These are phyloP conservation scores for Pulveroboletus ravenelii DNA, from an alignment of 768 basidiomycete genomes.

Conservation along the genomic window DNA sequence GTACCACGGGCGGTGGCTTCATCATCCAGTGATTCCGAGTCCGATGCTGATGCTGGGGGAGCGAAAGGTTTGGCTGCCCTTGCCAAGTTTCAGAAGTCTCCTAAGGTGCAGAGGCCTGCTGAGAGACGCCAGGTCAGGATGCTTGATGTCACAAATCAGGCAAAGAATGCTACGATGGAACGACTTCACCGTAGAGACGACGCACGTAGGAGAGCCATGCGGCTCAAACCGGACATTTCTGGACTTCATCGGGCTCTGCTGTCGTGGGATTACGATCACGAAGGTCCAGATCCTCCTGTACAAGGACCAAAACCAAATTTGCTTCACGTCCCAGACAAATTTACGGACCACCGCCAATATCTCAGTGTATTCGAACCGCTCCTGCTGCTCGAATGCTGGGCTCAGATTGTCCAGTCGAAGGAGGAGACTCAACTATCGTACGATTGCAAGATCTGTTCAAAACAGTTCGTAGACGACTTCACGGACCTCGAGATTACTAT, in stretches of 20 bases:
- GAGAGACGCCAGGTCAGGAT: constrained; percentile 63
- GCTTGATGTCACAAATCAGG: constrained; percentile 47
- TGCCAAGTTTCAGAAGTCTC: constrained; percentile 55
- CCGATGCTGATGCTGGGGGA: constrained; percentile 42
- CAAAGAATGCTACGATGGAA: constrained; percentile 42
- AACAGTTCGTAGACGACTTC: constrained; percentile 76
- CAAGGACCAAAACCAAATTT: constrained; percentile 30
- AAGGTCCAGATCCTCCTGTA: constrained; percentile 59
- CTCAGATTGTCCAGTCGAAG: constrained; percentile 75
- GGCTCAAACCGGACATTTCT: constrained; percentile 80
- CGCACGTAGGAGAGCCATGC: constrained; percentile 53
- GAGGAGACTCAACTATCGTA: constrained; percentile 53
- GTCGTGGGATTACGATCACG: constrained; percentile 81
- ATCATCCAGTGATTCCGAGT: constrained; percentile 45
- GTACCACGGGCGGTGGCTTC: constrained; percentile 10
- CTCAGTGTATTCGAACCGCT: constrained; percentile 77
- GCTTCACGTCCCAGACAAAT: constrained; percentile 56
- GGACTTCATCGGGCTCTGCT: constrained; percentile 72
- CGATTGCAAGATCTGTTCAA: constrained; percentile 60
- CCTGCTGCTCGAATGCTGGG: constrained; percentile 86
- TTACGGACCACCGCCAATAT: constrained; percentile 64
- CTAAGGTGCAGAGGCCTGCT: constrained; percentile 50
- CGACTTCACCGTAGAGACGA: constrained; percentile 55
- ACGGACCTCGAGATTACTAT: constrained; percentile 72
- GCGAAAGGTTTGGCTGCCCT: constrained; percentile 49